phyloP scores from a whole-genome alignment of 345 rosid species.

The Gossypium australe region DNA sequence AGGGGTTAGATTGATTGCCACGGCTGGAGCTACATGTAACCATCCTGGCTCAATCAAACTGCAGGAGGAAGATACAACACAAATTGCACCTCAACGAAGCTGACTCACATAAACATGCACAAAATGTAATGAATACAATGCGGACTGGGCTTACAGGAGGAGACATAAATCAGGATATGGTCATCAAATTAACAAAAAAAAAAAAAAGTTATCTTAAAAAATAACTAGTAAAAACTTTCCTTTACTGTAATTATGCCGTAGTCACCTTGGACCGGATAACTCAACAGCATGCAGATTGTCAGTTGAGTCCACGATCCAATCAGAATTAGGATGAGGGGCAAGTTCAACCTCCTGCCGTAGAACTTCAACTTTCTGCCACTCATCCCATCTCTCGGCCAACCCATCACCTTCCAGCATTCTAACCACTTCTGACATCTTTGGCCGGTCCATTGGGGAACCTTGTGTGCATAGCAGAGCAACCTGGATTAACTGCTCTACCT shows the following conservation, averaged over 20 bases:
- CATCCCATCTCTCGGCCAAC: constrained; percentile 88
- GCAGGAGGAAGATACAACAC: constrained; percentile 24
- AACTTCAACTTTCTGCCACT: constrained; percentile 94
- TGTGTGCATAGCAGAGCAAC: constrained; percentile 93
- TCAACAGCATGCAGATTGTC: constrained; percentile 89
- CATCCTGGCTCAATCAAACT: constrained; percentile 16
- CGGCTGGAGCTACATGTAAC: constrained; percentile 11
- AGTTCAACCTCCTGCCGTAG: constrained; percentile 79
- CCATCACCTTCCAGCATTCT: constrained; percentile 98
- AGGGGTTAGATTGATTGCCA: constrained; percentile 7
- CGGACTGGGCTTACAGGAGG: constrained; percentile 30
- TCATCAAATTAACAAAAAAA: constrained; percentile 15
- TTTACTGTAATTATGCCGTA: constrained; percentile 23
- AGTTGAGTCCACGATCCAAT: constrained; percentile 90
- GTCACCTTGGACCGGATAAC: constrained; percentile 92
- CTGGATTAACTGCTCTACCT: constrained; percentile 89
- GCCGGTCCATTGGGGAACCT: constrained; percentile 85
- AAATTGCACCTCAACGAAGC: constrained; percentile 32
- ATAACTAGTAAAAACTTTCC: constrained; percentile 18
- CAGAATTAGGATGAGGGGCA: constrained; percentile 63
- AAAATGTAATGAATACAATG: constrained; percentile 45
- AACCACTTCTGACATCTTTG: constrained; percentile 96
- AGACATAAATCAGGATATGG: constrained; percentile 30
- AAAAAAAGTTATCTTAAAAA: constrained; percentile 14
- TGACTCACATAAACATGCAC: constrained; percentile 40